phyloP scores from a whole-genome alignment of 139 green algal genomes.

The Pseudopediastrum boryanum region DNA sequence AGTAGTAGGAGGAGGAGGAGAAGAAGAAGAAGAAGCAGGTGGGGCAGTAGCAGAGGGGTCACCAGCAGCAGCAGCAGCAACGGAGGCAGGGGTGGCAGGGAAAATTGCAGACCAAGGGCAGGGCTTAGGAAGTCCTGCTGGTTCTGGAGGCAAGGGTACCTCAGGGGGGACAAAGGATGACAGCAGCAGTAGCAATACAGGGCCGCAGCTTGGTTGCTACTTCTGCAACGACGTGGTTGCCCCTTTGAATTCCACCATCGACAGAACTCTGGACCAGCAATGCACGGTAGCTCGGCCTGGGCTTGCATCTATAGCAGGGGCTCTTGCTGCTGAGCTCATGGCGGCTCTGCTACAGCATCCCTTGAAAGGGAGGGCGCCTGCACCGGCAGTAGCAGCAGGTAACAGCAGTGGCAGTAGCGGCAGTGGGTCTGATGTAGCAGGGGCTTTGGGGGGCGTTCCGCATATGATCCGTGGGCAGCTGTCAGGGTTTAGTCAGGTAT shows the following conservation, averaged over 20 bases:
- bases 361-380: conserved; percentile 48
- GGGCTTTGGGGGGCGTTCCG: conserved; percentile 77
- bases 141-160: no score
- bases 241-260: conserved; percentile 83
- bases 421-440: not conserved
- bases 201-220: conserved; percentile 92
- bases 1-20: conserved; percentile 1
- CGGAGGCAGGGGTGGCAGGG: not conserved
- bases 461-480: conserved; percentile 74
- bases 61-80: not conserved
- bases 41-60: not conserved
- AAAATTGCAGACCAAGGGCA: no score
- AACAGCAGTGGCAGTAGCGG: conserved; percentile 14
- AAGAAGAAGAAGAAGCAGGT: not conserved
- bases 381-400: conserved; percentile 10
- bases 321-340: conserved; percentile 91
- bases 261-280: conserved; percentile 95
- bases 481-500: conserved; percentile 58
- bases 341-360: conserved; percentile 83
- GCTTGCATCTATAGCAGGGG: conserved; percentile 85
- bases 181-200: not conserved
- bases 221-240: conserved; percentile 99
- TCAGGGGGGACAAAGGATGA: no score
- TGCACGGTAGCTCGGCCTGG: conserved; percentile 93
- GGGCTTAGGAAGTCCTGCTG: no score